Base-by-base conservation (phyloP, 139 green algal species). In the Auxenochlorella pyrenoidosa region DNA sequence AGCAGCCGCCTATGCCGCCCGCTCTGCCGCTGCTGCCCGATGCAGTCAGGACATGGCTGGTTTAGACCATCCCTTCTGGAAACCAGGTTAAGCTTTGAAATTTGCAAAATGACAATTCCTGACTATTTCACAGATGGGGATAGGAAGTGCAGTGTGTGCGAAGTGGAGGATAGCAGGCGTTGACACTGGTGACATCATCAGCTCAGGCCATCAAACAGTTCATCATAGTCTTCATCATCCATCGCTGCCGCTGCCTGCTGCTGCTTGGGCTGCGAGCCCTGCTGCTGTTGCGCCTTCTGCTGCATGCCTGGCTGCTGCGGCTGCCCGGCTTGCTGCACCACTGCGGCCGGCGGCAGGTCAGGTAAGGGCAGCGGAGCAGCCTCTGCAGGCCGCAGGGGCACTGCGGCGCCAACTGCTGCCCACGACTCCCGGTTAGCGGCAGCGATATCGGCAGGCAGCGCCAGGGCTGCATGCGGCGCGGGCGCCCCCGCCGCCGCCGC, bases 201-300 rank as follows among this genome's bases (percentile, higher is more conserved):
- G 63, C 16, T 6, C 47, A 83, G n/a, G 15, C 19, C 34, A 28
- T 24, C 79, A 72, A 84, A 65, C 58, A 84, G 28, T 0, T 84
- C 79, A 24, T 84, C 79, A 73, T 84, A 84, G 40, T 81, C 75
- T 24, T 84, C 79, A 1, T 72, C 59, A 44, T 72, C 79, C 34
- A 30, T 36, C 47, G 77, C 51, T 36, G 77, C 77, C 18, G 77
- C 51, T 44, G 40, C 72, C 72, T 78, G 72, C 72, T 76, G 36
- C 70, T 54, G 40, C 38, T 18, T 24, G 54, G 54, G 15, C 54
- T 63, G 54, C 54, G 16, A 63, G 12, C 54, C 54, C 54, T 63
- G 54, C 54, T 63, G 10, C 54, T 63, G 54, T 13, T 63, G 10
- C 72, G 30, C 21, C 38, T 18, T 24, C 15, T 22, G 54, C 54